A percentile compares a stretch with the other conserved stretches of the same genome.
Conservation (phyloP, 202 grass and related monocot genomes). For the Zoysia matrella region DNA sequence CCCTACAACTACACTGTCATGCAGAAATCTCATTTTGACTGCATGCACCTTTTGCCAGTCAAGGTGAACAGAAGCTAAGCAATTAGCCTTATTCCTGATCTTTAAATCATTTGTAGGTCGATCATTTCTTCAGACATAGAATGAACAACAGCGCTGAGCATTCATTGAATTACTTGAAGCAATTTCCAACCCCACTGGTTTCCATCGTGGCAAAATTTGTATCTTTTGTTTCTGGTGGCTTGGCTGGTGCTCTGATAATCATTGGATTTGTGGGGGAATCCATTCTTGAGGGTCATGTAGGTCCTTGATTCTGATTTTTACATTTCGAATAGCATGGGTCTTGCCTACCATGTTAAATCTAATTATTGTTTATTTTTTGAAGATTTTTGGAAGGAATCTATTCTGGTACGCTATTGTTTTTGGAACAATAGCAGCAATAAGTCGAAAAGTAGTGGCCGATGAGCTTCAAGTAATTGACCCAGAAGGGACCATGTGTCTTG, state of each 20-base stretch:
- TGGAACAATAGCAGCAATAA: slow-evolving; percentile 93
- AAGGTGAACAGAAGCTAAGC: not conserved
- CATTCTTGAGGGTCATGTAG: slow-evolving; percentile 93
- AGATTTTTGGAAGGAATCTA: slow-evolving; percentile 95
- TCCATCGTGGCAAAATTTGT: slow-evolving; percentile 94
- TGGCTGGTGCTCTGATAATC: slow-evolving; percentile 91
- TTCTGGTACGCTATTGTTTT: slow-evolving; percentile 99
- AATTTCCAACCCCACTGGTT: slow-evolving; percentile 93
- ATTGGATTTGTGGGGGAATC: slow-evolving; percentile 95
- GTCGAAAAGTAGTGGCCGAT: slow-evolving; percentile 83
- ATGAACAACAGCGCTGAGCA: slow-evolving; percentile 88
- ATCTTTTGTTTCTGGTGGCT: slow-evolving; percentile 97
- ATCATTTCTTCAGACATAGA: slow-evolving; percentile 97
- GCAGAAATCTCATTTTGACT: slow-evolving; percentile 24
- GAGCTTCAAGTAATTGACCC: slow-evolving; percentile 97
- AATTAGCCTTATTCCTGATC: not conserved
- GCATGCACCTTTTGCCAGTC: not conserved
- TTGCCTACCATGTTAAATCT: slow-evolving; percentile 33
- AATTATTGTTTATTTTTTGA: slow-evolving; percentile 17
- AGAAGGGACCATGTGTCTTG: slow-evolving; percentile 85
- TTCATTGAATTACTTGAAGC: slow-evolving; percentile 95
- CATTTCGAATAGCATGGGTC: not conserved
- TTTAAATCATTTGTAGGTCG: slow-evolving; percentile 65
- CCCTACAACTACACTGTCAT: not conserved
- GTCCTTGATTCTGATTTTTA: slow-evolving; percentile 35